A percentile compares a stretch with the other conserved stretches of the same genome.
Conservation (phyloP, 2,329 filamentous ascomycete genomes). For the Simplicillium aogashimaense region DNA sequence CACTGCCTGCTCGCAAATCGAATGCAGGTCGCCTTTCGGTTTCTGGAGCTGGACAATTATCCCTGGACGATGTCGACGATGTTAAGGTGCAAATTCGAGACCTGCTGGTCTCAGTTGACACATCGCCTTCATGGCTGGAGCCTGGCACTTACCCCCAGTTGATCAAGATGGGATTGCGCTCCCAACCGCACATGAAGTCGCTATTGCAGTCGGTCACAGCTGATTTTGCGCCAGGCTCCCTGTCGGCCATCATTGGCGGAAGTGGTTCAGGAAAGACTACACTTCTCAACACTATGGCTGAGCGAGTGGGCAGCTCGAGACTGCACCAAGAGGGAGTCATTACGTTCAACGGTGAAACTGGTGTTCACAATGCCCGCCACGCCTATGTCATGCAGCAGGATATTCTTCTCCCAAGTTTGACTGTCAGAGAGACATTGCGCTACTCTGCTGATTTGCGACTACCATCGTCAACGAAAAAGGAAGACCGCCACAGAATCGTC, state of each 20-base stretch:
- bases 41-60: constrained; percentile 25
- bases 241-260: constrained; percentile 69
- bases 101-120: constrained; percentile 46
- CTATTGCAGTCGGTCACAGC: constrained; percentile 57
- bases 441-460: constrained; percentile 66
- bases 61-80: constrained; percentile 42
- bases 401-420: constrained; percentile 61
- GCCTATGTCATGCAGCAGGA: constrained; percentile 73
- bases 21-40: constrained; percentile 16
- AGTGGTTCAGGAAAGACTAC: constrained; percentile 67
- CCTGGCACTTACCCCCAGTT: constrained; percentile 34
- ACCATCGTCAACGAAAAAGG: constrained; percentile 47
- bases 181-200: constrained; percentile 29
- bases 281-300: constrained; percentile 60
- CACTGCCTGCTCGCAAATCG: background rate
- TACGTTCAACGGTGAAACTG: constrained; percentile 50
- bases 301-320: constrained; percentile 50
- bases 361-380: constrained; percentile 45
- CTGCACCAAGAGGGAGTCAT: constrained; percentile 42
- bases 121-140: constrained; percentile 42
- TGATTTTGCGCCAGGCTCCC: constrained; percentile 51
- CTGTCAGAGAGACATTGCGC: constrained; percentile 63
- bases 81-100: constrained; percentile 44
- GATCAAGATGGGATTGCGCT: constrained; percentile 25
- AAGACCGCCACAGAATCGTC: constrained; percentile 53